Percentiles rank a stretch among this genome's conserved stretches.
Conservation (phyloP, 345 rosid genomes). For the Eucalyptus coolabah region DNA sequence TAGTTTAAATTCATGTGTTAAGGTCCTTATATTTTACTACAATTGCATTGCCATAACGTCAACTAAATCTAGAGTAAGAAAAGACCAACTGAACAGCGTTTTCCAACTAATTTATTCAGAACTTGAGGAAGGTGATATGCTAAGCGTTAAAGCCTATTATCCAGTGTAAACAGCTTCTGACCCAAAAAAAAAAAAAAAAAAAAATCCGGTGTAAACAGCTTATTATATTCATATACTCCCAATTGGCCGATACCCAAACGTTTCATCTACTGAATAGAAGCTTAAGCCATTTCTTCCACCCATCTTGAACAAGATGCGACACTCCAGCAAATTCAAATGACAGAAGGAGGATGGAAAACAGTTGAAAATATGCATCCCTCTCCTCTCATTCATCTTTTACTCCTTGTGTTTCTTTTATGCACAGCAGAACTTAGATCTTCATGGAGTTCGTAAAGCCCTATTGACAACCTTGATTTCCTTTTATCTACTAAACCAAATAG, state of each 20-base stretch:
- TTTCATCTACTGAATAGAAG: neutral
- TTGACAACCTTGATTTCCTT: neutral
- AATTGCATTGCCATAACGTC: neutral
- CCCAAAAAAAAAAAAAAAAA: too few relatives aligned
- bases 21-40: neutral
- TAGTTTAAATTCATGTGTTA: neutral
- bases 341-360: neutral
- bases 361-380: neutral
- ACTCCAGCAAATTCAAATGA: neutral
- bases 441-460: neutral
- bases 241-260: neutral
- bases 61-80: neutral
- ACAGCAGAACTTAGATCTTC: neutral
- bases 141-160: neutral
- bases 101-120: neutral
- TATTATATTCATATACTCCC: neutral
- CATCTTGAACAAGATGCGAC: neutral
- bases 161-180: neutral
- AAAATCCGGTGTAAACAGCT: neutral
- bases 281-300: neutral
- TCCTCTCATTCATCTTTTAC: neutral
- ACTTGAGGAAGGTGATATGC: neutral
- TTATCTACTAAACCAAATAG: neutral
- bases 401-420: neutral
- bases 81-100: neutral